Evolutionary conservation across 2,329 filamentous ascomycete species (phyloP).

Genomic region (Hypoxylon sp.): DNA sequence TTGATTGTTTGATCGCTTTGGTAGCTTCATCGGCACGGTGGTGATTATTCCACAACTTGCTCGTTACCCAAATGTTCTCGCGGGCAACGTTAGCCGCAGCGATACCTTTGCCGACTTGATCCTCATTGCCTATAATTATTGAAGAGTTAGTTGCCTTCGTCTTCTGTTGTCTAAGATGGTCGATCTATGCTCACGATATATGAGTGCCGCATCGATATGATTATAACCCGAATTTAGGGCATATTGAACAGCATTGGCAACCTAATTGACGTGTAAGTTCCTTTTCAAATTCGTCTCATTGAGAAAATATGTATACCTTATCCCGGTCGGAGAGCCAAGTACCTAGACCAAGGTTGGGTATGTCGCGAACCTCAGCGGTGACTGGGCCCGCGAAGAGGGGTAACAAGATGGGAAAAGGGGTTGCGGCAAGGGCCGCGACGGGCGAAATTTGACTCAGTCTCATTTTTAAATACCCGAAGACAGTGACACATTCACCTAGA

Average conservation of each 20-base stretch:
- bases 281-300: neutral
- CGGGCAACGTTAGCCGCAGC: conserved; percentile 56
- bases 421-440: neutral
- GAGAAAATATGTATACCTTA: conserved; percentile 25
- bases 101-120: conserved; percentile 58
- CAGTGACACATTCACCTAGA: too few species aligned
- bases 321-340: conserved; percentile 45
- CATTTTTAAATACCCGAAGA: too few species aligned
- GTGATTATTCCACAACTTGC: conserved; percentile 48
- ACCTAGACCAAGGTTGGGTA: conserved; percentile 44
- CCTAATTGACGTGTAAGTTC: conserved; percentile 21
- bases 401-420: conserved; percentile 6
- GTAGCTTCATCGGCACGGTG: conserved; percentile 49
- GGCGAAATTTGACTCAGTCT: neutral
- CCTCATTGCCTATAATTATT: conserved; percentile 53
- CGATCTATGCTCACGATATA: conserved; percentile 41
- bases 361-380: conserved; percentile 30
- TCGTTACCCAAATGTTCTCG: conserved; percentile 62
- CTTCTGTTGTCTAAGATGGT: neutral
- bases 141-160: too few species aligned
- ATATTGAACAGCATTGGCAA: conserved; percentile 44
- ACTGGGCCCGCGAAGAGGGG: conserved; percentile 6
- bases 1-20: conserved; percentile 56
- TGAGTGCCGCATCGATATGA: conserved; percentile 44
- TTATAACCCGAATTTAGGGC: conserved; percentile 43